phyloP scores from a whole-genome alignment of 176 grass and related monocot species.

The Echinochloa phyllopogon region DNA sequence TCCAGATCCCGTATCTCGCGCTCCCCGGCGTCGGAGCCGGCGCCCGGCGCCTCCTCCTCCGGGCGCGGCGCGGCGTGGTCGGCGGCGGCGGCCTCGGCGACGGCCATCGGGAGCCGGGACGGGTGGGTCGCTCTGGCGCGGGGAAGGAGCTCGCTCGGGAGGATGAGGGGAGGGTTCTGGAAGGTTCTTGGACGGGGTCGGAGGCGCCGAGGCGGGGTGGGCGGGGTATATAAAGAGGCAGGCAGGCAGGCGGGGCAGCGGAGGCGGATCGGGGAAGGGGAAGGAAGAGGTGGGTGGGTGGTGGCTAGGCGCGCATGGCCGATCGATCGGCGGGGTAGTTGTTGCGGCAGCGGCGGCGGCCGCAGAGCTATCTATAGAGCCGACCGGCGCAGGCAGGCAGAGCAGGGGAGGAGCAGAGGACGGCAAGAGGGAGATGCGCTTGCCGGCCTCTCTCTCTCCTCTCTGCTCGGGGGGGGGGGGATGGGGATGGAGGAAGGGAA shows the following conservation, averaged over 20 bases:
- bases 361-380: background rate
- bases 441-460: conserved; percentile 16
- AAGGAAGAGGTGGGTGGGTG: conserved; percentile 16
- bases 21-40: conserved; percentile 48
- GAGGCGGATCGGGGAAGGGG: conserved; percentile 46
- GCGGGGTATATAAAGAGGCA: conserved; percentile 29
- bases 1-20: conserved; percentile 97
- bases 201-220: background rate
- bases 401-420: conserved; percentile 35
- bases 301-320: conserved; percentile 28
- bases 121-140: background rate
- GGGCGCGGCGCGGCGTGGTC: conserved; percentile 31
- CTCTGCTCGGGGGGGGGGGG: background rate
- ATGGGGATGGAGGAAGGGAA: too few species aligned
- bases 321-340: conserved; percentile 13
- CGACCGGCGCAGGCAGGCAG: conserved; percentile 21
- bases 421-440: conserved; percentile 8
- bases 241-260: background rate
- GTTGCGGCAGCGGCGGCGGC: background rate
- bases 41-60: conserved; percentile 29
- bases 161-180: conserved; percentile 36
- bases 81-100: conserved; percentile 57
- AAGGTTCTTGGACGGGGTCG: conserved; percentile 23
- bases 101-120: conserved; percentile 43
- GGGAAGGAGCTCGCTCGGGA: background rate